Evolutionary conservation across 163 green algal species (phyloP), one percentile per base, ranked within the genome.

Genomic region (Scenedesmus sp.): DNA sequence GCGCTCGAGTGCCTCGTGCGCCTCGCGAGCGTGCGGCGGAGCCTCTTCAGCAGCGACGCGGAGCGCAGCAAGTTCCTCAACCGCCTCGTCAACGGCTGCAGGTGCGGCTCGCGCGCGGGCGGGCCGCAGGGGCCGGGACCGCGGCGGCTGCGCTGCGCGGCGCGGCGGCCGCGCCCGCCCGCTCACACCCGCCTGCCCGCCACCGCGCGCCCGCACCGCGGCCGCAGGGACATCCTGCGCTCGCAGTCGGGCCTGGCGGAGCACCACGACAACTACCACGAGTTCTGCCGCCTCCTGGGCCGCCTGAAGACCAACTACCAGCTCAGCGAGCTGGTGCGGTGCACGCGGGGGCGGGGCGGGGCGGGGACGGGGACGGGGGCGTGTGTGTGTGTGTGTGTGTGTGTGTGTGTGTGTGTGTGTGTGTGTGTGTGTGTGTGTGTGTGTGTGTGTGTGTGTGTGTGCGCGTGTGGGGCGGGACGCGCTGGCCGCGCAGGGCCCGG

Each of bases 291-390:
- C 39, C 82, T 99, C 76, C 89, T 99, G 56, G 95, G 95, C 7
- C 85, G 96, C 5, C 84, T 99, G 1, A 98, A 98, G 74, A 98
- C 95, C 74, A 99, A 99, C 85, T 99, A 98, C 86, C 96, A 99
- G 86, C 91, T 99, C 4, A 85, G 69, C 9, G 93, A 98, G 57
- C 86, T 98, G 88, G 94, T 98, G 65, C 62, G 80, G 20, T 26
- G 18, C 14, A 13, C 14, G 47, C 3, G 64, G 29, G 57, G 22
- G 18, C 24, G n/a, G 53, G 53, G 53, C 10, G 14, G 14, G 10
- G 10, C 22, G 26, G 47, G 26, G 65, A 6, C 11, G 22, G 65
- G 28, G 58, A 14, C 24, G 17, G 58, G 26, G 24, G 54, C 20
- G n/a, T n/a, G n/a, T n/a, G n/a, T n/a, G n/a, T 54, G 45, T 54